These are phyloP conservation scores for Microdochium trichocladiopsis DNA, from an alignment of 2,329 filamentous ascomycete genomes.

Conservation along the genomic window DNA sequence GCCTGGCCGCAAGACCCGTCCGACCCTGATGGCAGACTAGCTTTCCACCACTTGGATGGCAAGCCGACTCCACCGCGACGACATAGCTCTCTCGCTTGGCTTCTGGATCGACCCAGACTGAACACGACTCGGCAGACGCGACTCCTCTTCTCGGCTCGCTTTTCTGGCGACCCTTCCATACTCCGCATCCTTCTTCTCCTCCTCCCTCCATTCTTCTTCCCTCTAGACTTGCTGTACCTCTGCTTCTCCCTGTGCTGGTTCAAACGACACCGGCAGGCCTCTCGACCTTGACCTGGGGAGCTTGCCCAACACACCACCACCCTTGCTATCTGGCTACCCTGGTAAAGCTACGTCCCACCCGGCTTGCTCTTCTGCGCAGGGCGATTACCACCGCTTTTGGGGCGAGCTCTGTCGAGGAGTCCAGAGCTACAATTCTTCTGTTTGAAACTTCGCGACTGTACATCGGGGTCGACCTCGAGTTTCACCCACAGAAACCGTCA, in stretches of 20 bases:
- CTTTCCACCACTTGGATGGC: background rate
- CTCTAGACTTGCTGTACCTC: conserved; percentile 10
- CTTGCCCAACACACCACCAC: background rate
- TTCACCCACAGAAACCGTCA: background rate
- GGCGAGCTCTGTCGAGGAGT: background rate
- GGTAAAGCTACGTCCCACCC: background rate
- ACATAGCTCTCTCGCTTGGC: background rate
- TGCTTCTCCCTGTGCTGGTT: conserved; percentile 8
- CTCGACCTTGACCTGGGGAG: conserved; percentile 8
- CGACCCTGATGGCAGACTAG: background rate
- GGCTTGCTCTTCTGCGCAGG: background rate
- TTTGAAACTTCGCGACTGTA: background rate
- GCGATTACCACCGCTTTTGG: background rate
- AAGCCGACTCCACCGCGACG: background rate
- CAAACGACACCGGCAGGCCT: conserved; percentile 4
- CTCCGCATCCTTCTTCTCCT: conserved; percentile 1
- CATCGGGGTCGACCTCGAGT: background rate
- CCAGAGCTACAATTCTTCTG: background rate
- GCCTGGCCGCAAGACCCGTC: background rate
- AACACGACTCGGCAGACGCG: background rate
- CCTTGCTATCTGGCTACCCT: background rate
- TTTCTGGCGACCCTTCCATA: conserved; percentile 3
- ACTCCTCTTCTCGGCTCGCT: conserved; percentile 3
- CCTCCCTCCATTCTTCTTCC: conserved; percentile 6
- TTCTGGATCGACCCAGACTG: background rate